Base-by-base conservation (phyloP, 2,329 filamentous ascomycete species). In the Myotisia sp. region DNA sequence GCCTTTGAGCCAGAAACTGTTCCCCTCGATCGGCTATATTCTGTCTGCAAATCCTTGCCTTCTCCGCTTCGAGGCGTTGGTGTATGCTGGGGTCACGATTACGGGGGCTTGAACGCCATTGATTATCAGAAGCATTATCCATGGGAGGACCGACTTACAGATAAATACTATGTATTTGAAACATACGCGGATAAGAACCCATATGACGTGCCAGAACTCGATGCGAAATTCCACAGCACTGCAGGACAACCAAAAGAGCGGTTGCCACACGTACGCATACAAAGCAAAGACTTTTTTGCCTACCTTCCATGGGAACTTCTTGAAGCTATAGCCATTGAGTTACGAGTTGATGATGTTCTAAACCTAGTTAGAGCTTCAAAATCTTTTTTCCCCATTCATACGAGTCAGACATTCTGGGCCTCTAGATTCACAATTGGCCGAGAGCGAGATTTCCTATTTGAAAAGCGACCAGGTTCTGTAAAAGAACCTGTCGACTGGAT, bases 371-470 rank as follows among this genome's bases (percentile, higher is more conserved):
- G 13, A 17, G 21, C 21, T 6, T 34, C 31, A 27, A 34, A 21
- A 7, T 7, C 31, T 2, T 34, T 34, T 19, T 6, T 10, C 21
- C 21, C 21, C 12, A 24, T 34, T 3, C 31, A 19, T n/a, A n/a
- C 16, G 18, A 34, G 21, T 7, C 31, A 34, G 16, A 26, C 10
- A 26, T 34, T 34, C 20, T 34, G 31, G 31, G 21, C 21, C n/a
- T 26, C 31, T 9, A 34, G 31, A 3, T 34, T 34, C 16, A n/a
- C 19, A 19, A 12, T 23, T 6, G 31, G 31, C 0, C 24, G 8
- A 19, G 31, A 34, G 12, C 16, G 23, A 3, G 31, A 4, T 1
- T 34, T 34, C 18, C 6, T 34, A 3, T 27, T 26, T 4, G 31
- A 34, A 21, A 22, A 22, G 23, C 18, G 19, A 18, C n/a, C n/a